Evolutionary conservation across 2,329 filamentous ascomycete genomes (phyloP).

Genomic region (Fusarium chaquense): DNA sequence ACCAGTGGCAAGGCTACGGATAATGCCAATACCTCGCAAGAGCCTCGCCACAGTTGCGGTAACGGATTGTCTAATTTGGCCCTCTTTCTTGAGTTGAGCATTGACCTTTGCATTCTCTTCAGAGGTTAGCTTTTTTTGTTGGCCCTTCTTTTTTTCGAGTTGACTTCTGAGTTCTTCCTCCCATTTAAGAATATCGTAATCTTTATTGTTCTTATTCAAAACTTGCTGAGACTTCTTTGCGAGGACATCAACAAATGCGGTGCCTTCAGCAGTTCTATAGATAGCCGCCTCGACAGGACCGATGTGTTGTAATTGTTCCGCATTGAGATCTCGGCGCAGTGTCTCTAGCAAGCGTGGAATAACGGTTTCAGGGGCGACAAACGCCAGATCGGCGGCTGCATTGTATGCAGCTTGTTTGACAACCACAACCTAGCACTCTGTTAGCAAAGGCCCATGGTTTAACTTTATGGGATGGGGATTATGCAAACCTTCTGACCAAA

Average conservation of each 20-base stretch:
- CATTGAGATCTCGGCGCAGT: slow-evolving; percentile 79
- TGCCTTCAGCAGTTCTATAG: slow-evolving; percentile 89
- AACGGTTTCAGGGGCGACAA: slow-evolving; percentile 88
- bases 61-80: slow-evolving; percentile 80
- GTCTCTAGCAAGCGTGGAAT: slow-evolving; percentile 80
- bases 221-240: slow-evolving; percentile 80
- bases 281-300: slow-evolving; percentile 93
- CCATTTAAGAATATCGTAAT: slow-evolving; percentile 97
- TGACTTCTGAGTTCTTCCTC: slow-evolving; percentile 91
- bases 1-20: slow-evolving; percentile 82
- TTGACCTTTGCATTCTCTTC: slow-evolving; percentile 94
- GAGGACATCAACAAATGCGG: slow-evolving; percentile 89
- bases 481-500: slow-evolving; percentile 65
- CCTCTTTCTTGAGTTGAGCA: slow-evolving; percentile 88
- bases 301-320: slow-evolving; percentile 75
- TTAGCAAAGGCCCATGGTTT: slow-evolving; percentile 18
- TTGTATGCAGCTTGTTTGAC: slow-evolving; percentile 80
- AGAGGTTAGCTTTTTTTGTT: slow-evolving; percentile 87
- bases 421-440: slow-evolving; percentile 42
- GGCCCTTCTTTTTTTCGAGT: slow-evolving; percentile 91
- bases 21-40: slow-evolving; percentile 85
- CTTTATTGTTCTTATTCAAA: slow-evolving; percentile 88
- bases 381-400: slow-evolving; percentile 90
- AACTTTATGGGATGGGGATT: neutral
- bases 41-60: slow-evolving; percentile 76